Evolutionary conservation across 192 early-diverging fungal genomes (phyloP).

Genomic region (Rhizoclosmatium sp.): DNA sequence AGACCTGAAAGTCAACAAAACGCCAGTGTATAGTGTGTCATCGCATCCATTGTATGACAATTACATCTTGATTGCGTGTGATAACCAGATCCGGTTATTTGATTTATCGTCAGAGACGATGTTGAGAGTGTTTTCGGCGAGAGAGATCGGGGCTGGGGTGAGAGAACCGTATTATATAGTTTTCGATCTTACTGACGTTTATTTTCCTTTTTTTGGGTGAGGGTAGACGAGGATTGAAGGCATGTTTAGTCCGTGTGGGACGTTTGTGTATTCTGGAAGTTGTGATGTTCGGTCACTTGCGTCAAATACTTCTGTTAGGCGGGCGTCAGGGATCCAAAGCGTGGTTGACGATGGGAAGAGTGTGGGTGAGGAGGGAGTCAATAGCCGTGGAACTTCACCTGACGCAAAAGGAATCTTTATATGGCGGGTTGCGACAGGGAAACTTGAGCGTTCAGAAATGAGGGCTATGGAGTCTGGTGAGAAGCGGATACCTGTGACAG

Average conservation of each 20-base stretch:
- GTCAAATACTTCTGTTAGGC: neutral
- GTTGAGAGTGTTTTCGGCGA: constrained; percentile 53
- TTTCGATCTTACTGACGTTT: neutral
- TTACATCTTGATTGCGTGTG: constrained; percentile 60
- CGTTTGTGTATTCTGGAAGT: constrained; percentile 58
- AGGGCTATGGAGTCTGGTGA: constrained; percentile 50
- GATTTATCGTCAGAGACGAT: constrained; percentile 51
- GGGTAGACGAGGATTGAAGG: constrained; percentile 52
- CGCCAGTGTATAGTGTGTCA: constrained; percentile 51
- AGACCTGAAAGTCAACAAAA: constrained; percentile 52
- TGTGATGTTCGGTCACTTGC: constrained; percentile 46
- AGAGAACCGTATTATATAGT: neutral
- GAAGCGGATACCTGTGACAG: constrained; percentile 30
- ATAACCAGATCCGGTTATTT: constrained; percentile 60
- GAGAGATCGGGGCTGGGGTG: constrained; percentile 49
- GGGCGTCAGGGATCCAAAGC: neutral
- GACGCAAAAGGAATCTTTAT: constrained; percentile 53
- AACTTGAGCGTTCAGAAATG: constrained; percentile 56
- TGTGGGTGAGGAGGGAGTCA: neutral
- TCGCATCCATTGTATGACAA: constrained; percentile 58
- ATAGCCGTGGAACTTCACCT: neutral
- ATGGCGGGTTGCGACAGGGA: constrained; percentile 61
- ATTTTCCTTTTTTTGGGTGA: neutral
- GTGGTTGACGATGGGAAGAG: neutral
- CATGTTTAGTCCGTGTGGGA: constrained; percentile 59